Base-by-base conservation (phyloP, 192 early-diverging fungal species). In the Coemansia sp. region DNA sequence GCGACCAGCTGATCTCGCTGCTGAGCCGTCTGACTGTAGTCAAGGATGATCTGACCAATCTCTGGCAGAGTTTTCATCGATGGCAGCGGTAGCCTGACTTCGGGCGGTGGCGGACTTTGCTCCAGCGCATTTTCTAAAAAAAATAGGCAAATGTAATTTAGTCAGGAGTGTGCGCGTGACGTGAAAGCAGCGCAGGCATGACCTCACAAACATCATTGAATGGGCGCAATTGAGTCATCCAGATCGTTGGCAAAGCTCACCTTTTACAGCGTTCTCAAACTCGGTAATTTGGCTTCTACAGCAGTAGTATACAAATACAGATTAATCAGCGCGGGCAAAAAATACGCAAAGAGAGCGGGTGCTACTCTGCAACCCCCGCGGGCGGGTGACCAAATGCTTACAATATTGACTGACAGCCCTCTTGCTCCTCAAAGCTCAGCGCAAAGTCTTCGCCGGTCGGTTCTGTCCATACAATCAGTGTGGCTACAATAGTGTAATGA, bases 401-500 rank as follows among this genome's bases (percentile, higher is more conserved):
- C 92, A 91, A 87, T 55, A 94, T 86, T 29, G 91, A 88, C 22
- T 84, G 74, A 59, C 95, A 96, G 49, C 93, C 94, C n/a, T 85
- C 89, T 43, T 86, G 84, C 64, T 93, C 90, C 81, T 96, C 91
- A 77, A 98, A 98, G 65, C 93, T 94, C 24, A 98, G 83, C 9
- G 96, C 96, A 29, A 95, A 76, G 70, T 98, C 94, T 27, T 84
- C 68, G 11, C 87, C 87, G 41, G 79, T 65, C 10, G 79, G 74
- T 27, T 81, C 79, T 27, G 79, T 85, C 94, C 96, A 98, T n/a
- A 95, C 89, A 82, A 98, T 93, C 62, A 95, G 75, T 29, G 96
- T 96, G 23, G 90, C 94, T 92, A 86, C 66, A 59, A 63, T 52
- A 41, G 35, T 56, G 56, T 22, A 25, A 35, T 19, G 53, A 47